Evolutionary conservation across 345 rosid genomes (phyloP).

Genomic region (Eucalyptus paniculata): DNA sequence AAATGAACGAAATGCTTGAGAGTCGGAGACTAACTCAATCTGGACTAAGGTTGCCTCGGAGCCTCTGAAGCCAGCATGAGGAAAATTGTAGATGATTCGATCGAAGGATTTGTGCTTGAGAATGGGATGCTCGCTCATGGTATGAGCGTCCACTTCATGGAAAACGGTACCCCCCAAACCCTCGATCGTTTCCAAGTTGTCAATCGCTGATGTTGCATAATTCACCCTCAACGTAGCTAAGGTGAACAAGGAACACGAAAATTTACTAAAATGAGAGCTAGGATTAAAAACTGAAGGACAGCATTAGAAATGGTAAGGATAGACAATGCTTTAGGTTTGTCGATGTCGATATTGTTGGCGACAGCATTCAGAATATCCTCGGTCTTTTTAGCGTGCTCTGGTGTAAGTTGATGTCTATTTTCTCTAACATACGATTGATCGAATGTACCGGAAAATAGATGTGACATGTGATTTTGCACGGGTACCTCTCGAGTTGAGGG

Average conservation of each 20-base stretch:
- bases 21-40: background rate
- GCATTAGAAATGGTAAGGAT: background rate
- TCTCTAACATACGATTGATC: background rate
- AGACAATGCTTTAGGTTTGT: background rate
- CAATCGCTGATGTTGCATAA: background rate
- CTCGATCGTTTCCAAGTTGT: conserved; percentile 1
- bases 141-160: conserved; percentile 14
- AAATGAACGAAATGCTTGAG: background rate
- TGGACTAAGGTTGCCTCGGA: background rate
- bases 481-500: conserved; percentile 23
- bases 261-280: background rate
- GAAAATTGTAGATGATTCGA: conserved; percentile 19
- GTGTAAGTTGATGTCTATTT: background rate
- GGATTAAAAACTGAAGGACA: background rate
- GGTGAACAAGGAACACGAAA: background rate
- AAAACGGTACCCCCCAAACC: conserved; percentile 3
- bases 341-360: background rate
- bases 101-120: background rate
- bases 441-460: background rate
- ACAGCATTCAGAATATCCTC: background rate
- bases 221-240: background rate
- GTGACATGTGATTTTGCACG: too few species aligned
- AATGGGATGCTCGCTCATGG: conserved; percentile 1
- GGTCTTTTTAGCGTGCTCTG: background rate
- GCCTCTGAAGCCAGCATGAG: conserved; percentile 7